Base-by-base conservation (phyloP, 306 rosid species). In the Biancaea sappan region DNA sequence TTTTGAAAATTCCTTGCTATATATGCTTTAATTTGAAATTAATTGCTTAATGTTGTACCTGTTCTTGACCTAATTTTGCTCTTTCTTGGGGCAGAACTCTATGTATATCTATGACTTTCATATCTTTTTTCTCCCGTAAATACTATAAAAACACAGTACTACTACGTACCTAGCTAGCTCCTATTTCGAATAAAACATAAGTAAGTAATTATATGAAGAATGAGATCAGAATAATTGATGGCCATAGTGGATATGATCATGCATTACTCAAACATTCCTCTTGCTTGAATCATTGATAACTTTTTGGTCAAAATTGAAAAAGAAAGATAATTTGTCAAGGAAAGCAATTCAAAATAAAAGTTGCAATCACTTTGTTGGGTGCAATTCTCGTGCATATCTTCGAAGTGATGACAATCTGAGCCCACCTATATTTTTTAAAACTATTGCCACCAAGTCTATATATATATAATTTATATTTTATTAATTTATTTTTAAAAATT, bases 221-320 rank as follows among this genome's bases (percentile, higher is more conserved):
- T 0, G 14, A 73, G 37, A 60, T 34, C 10, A 59, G 44, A 28
- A 1, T 4, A 16, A 32, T 19, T 34, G 70, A 46, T 60, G 50
- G 21, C 12, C 37, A 56, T 59, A 32, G 15, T 47, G 71, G 61
- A 73, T 47, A 61, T n/a, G n/a, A 72, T 54, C 52, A 52, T 19
- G 59, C 48, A 35, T 19, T 52, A 40, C 32, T 62, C 18, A 35
- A 35, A 62, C 21, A 15, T 44, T 4, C 35, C 28, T 19, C 22
- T 46, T 47, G 24, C 62, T 18, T 60, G 44, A 35, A 83, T 80
- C 79, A 84, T 84, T 77, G 82, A 61, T 29, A 43, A 22, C 80
- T 84, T 80, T 72, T 57, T 38, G 84, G 82, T 75, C 82, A 75
- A 83, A 58, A 71, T 56, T 71, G 79, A 74, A 63, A 79, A 69